Conservation (phyloP, 768 basidiomycete species). For the Suillus plorans region DNA sequence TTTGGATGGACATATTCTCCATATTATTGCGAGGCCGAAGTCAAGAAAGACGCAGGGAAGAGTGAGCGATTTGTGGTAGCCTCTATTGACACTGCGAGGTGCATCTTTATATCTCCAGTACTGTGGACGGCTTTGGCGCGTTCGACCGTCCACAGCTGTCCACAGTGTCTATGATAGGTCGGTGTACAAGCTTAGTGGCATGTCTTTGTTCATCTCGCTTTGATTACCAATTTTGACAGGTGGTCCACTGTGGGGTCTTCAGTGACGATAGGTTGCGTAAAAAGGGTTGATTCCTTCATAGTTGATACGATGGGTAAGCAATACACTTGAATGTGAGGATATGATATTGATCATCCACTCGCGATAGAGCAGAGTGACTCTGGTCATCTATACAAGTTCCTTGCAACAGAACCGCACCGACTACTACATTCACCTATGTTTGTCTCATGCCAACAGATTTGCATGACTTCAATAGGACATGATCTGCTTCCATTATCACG, state of each 20-base stretch:
- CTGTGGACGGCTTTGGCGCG: neutral
- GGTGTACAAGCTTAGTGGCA: neutral
- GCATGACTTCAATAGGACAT: neutral
- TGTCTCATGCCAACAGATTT: neutral
- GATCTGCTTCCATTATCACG: neutral
- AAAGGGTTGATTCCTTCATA: neutral
- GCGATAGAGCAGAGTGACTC: neutral
- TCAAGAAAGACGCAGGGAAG: neutral
- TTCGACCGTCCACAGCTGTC: conserved; percentile 1
- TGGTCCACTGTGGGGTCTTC: neutral
- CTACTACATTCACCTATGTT: neutral
- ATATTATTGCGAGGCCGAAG: neutral
- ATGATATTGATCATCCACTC: neutral
- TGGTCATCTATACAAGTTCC: neutral
- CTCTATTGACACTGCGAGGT: neutral
- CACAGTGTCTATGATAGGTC: neutral
- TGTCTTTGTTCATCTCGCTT: conserved; percentile 1
- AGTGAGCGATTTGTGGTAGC: neutral
- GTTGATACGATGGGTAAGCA: neutral
- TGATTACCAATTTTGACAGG: neutral
- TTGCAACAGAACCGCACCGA: neutral
- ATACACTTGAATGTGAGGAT: neutral
- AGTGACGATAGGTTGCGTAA: neutral
- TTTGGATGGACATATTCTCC: neutral
- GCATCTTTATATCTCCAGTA: neutral